phyloP scores from a whole-genome alignment of 331 rosid genomes.

The Cydonia oblonga region DNA sequence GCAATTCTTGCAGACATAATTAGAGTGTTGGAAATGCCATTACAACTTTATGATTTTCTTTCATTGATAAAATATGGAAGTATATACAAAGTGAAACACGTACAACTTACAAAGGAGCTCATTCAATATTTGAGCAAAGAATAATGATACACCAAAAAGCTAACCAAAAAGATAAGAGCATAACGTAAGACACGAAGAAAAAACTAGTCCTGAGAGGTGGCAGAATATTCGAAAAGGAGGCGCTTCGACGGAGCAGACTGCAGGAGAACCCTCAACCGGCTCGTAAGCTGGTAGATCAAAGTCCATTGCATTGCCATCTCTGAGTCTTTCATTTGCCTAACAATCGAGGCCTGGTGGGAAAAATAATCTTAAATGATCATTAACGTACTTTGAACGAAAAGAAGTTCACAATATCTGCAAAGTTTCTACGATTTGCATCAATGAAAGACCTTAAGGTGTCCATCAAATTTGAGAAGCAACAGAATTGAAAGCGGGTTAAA shows the following conservation, averaged over 20 bases:
- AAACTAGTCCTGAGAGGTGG: slow-evolving; percentile 52
- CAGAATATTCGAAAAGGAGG: slow-evolving; percentile 68
- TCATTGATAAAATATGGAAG: slow-evolving; percentile 14
- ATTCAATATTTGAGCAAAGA: slow-evolving; percentile 33
- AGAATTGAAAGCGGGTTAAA: background rate
- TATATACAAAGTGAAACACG: slow-evolving; percentile 30
- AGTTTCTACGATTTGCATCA: no score
- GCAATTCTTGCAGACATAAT: no score
- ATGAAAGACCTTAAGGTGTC: no score
- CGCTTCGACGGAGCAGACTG: slow-evolving; percentile 67
- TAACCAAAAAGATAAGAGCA: no score
- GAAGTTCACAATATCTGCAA: no score
- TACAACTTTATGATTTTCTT: background rate
- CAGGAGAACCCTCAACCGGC: slow-evolving; percentile 62
- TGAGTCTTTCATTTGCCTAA: slow-evolving; percentile 85
- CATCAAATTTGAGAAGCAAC: background rate
- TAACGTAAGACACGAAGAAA: background rate
- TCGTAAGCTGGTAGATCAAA: slow-evolving; percentile 75
- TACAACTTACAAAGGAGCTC: slow-evolving; percentile 33
- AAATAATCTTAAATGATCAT: background rate
- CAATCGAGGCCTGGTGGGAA: slow-evolving; percentile 34
- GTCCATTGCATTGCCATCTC: slow-evolving; percentile 93
- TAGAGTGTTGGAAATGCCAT: no score
- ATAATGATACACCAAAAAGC: slow-evolving; percentile 7
- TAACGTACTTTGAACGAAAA: background rate